Base-by-base conservation (phyloP, 139 green algal species). In the Coelastrella sp. region DNA sequence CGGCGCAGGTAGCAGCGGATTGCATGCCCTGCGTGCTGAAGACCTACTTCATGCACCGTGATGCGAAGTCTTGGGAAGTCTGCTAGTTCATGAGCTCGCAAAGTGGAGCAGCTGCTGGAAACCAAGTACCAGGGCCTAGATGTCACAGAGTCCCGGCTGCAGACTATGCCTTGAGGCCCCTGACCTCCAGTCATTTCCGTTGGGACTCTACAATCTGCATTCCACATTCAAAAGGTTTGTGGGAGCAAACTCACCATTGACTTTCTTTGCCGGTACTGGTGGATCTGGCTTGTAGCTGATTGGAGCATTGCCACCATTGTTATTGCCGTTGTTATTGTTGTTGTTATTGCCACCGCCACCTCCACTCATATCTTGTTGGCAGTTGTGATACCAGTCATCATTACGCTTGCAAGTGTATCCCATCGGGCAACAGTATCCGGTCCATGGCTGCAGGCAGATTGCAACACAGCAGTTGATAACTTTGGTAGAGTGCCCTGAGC, bases 341-440 rank as follows among this genome's bases (percentile, higher is more conserved):
- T 59, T 86, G 80, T 20, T 47, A 23, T 47, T 65, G n/a, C 32
- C 56, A 20, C 20, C 58, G 32, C 77, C 77, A 14, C 77, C 77
- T 57, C 59, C 80, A 58, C 80, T 73, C 60, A 68, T 71, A 10
- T 75, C 57, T 59, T 68, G 81, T 61, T 77, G 68, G 60, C 85
- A 90, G 56, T 74, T 60, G 22, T 47, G 82, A 71, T 68, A 90
- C 73, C 74, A 90, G 68, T 61, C 85, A 61, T 77, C 47, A n/a
- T 56, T 59, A 11, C 85, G 58, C 57, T 64, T 80, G 59, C 85
- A 90, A 4, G 58, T 64, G 73, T 75, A 75, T 11, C 74, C 85
- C 17, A 77, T 8, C 20, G 85, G 85, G 58, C 85, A 90, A 74
- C 85, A 90, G 73, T 65, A 64, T 54, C 64, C 64, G 10, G n/a